Conservation (phyloP, 2,329 filamentous ascomycete genomes). For the Colletotrichum graminicola region DNA sequence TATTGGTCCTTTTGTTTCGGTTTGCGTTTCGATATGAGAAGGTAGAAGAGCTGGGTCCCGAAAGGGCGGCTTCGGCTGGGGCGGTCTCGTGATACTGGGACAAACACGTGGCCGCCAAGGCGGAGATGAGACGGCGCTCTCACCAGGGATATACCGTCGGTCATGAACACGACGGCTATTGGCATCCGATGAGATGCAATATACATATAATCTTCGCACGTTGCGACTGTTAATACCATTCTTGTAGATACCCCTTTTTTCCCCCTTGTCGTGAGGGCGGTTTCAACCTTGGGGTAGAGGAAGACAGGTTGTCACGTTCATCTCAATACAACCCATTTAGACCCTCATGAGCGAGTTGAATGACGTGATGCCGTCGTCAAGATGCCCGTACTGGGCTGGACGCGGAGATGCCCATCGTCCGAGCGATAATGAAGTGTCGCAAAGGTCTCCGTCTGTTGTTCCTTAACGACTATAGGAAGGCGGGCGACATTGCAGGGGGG, state of each 20-base stretch:
- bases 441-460: neutral
- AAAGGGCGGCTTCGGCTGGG: conserved; percentile 18
- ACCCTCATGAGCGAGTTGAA: neutral
- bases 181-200: conserved; percentile 23
- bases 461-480: neutral
- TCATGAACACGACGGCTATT: neutral
- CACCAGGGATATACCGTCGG: neutral
- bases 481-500: neutral
- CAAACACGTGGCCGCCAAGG: neutral
- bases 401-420: too few relatives aligned
- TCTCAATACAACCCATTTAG: conserved; percentile 6
- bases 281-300: neutral
- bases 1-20: conserved; percentile 22
- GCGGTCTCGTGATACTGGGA: conserved; percentile 10
- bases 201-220: conserved; percentile 25
- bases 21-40: conserved; percentile 10
- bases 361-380: too few relatives aligned
- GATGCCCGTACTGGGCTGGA: too few relatives aligned
- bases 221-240: conserved; percentile 31
- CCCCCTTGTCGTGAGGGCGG: neutral
- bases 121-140: conserved; percentile 2
- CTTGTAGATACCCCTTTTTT: conserved; percentile 17
- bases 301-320: neutral
- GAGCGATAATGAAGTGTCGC: neutral
- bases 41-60: conserved; percentile 1